Conservation (phyloP, 2,329 filamentous ascomycete species). For the Fusarium albosuccineum region DNA sequence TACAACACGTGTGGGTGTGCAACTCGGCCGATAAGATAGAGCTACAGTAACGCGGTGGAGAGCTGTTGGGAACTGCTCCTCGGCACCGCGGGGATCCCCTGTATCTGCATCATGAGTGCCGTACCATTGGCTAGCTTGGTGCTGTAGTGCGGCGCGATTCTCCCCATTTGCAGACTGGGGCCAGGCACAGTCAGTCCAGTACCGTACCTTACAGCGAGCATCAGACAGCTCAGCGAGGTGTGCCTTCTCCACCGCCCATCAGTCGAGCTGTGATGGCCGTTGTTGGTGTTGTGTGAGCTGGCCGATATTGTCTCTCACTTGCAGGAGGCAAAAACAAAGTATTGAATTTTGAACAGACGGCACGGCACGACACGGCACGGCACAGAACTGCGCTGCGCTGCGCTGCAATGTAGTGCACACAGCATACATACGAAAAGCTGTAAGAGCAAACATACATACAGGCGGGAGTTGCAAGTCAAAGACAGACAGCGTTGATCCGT, state of each 20-base stretch:
- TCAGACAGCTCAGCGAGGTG: constrained; percentile 15
- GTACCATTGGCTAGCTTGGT: constrained; percentile 15
- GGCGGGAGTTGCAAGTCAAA: too few species aligned
- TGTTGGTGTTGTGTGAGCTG: constrained; percentile 2
- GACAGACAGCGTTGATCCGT: too few species aligned
- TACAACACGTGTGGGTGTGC: constrained; percentile 26
- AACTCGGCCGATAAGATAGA: constrained; percentile 30
- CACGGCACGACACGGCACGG: too few species aligned
- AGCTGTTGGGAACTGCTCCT: constrained; percentile 15
- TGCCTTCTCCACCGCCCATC: background rate
- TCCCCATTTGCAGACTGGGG: constrained; percentile 18
- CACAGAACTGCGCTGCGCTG: too few species aligned
- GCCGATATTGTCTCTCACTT: background rate
- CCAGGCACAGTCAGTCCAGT: constrained; percentile 34
- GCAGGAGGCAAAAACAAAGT: background rate
- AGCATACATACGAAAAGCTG: too few species aligned
- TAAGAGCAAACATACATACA: too few species aligned
- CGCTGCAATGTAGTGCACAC: too few species aligned
- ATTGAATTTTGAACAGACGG: background rate
- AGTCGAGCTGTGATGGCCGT: constrained; percentile 1
- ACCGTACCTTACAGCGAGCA: constrained; percentile 41
- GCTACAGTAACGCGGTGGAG: constrained; percentile 27
- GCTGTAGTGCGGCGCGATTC: constrained; percentile 15
- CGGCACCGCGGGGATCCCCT: too few species aligned
- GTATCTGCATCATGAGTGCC: too few species aligned